These are phyloP conservation scores for Papiliotrema flavescens DNA, from an alignment of 1,284 basidiomycete species.

Conservation along the genomic window DNA sequence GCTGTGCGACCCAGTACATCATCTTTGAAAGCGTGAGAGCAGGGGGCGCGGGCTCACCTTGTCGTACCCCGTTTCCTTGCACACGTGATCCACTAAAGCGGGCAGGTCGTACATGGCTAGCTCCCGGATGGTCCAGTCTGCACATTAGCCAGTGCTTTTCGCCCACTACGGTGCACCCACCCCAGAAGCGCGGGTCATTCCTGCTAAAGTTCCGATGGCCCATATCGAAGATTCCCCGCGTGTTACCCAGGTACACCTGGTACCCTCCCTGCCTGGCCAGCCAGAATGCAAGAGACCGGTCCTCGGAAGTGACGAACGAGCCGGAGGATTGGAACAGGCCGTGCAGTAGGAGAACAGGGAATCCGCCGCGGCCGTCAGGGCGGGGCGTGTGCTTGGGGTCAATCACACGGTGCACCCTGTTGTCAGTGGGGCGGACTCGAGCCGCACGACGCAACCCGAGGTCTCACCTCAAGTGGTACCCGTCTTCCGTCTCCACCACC, in stretches of 20 bases:
- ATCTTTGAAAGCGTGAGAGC: too few relatives aligned
- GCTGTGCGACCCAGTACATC: too few relatives aligned
- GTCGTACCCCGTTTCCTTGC: constrained; percentile 56
- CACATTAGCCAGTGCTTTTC: constrained; percentile 1
- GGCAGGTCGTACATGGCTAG: constrained; percentile 61
- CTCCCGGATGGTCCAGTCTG: constrained; percentile 62
- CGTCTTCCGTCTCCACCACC: constrained; percentile 59
- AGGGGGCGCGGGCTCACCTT: constrained; percentile 49
- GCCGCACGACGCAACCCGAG: background rate
- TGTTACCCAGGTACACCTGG: constrained; percentile 63
- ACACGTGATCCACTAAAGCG: constrained; percentile 59
- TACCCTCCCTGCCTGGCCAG: constrained; percentile 57
- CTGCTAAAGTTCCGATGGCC: constrained; percentile 55
- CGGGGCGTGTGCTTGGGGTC: constrained; percentile 50
- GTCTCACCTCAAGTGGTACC: constrained; percentile 54
- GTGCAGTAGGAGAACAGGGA: constrained; percentile 60
- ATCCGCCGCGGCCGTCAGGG: constrained; percentile 53
- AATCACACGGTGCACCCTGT: constrained; percentile 56
- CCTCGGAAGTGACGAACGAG: constrained; percentile 61
- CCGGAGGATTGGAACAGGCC: constrained; percentile 63
- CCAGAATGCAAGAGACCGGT: constrained; percentile 61
- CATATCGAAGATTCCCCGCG: constrained; percentile 60
- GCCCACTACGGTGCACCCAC: constrained; percentile 33
- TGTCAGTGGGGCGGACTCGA: constrained; percentile 1
- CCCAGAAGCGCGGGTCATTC: constrained; percentile 60